Evolutionary conservation across 1,284 basidiomycete genomes (phyloP), one percentile per base, ranked within the genome.

Genomic region (Hemileccinum hortonii): DNA sequence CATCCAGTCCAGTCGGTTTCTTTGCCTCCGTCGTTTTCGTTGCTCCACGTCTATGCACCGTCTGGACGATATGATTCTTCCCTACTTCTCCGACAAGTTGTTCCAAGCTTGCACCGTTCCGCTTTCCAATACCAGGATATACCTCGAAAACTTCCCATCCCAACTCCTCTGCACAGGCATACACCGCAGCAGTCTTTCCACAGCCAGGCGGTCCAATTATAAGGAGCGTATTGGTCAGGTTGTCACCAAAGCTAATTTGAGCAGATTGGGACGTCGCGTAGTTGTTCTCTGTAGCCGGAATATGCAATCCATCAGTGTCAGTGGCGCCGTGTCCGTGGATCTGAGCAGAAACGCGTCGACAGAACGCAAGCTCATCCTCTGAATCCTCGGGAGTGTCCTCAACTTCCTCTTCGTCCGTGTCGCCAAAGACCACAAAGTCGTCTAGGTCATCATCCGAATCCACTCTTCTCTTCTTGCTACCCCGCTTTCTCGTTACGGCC

Each of bases 81-180:
- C 92, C 92, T 1, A 98, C 91, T 59, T 97, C 93, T 11, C 97
- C 97, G 21, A 99, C 85, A 53, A 96, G 80, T 49, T 80, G 77
- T 49, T 90, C 83, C 52, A 99, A 73, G 57, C 86, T 91, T 33
- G 85, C 78, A 3, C 90, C 92, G 41, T 84, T 90, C 21, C 97
- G 82, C 63, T 83, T 89, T 22, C 92, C 92, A 53, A 95, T 87
- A 5, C 97, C 97, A n/a, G 97, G 90, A 71, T 94, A 92, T 10
- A 99, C 92, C 69, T 99, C 97, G 64, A 99, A 98, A 12, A 99
- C 86, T 47, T 97, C 92, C 88, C 91, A 99, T 6, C 90, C 93
- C 19, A 99, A 79, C 69, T 98, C 93, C 40, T 87, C 82, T 4
- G 95, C 93, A 58, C 94, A 95, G 0, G 95, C 94, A 66, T 97